A percentile compares a stretch with the other conserved stretches of the same genome.
phyloP scores from a whole-genome alignment of 2,329 filamentous ascomycete genomes.

The Neophaeococcomyces aloes region DNA sequence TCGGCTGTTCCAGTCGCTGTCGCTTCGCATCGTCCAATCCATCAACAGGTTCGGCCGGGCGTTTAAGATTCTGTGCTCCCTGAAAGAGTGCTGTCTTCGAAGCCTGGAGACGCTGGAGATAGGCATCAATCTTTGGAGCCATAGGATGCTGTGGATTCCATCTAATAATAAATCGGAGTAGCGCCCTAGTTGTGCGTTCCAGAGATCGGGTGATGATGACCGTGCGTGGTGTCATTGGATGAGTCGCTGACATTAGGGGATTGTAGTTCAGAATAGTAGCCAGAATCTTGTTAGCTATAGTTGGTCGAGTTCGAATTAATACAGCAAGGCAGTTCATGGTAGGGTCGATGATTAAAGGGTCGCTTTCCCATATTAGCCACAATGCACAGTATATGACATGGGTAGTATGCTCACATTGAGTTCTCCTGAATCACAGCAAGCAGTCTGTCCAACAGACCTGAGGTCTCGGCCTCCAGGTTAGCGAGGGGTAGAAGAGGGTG shows the following conservation, averaged over 20 bases:
- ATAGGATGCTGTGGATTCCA: constrained; percentile 74
- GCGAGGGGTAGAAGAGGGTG: constrained; percentile 70
- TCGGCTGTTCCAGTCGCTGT: constrained; percentile 49
- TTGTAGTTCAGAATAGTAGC: constrained; percentile 84
- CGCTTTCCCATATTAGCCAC: constrained; percentile 41
- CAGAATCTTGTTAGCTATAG: constrained; percentile 74
- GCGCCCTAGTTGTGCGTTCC: constrained; percentile 79
- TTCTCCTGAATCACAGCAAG: constrained; percentile 77
- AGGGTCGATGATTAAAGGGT: constrained; percentile 78
- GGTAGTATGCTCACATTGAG: constrained; percentile 53
- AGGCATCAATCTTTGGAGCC: constrained; percentile 68
- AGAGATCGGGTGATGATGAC: constrained; percentile 84
- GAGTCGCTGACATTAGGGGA: constrained; percentile 68
- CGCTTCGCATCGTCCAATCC: constrained; percentile 70
- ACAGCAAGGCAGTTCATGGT: constrained; percentile 81
- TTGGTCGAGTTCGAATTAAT: constrained; percentile 69
- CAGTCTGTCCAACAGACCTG: constrained; percentile 79
- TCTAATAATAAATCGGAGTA: constrained; percentile 75
- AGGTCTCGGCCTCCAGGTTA: constrained; percentile 84
- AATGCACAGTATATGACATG: not conserved
- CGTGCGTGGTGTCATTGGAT: constrained; percentile 64
- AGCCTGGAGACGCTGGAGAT: constrained; percentile 72
- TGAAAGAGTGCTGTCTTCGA: constrained; percentile 69
- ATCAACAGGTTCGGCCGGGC: constrained; percentile 61
- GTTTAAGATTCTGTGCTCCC: constrained; percentile 59